Base-by-base conservation (phyloP, 441 rosid species). In the Mallotus repandus region DNA sequence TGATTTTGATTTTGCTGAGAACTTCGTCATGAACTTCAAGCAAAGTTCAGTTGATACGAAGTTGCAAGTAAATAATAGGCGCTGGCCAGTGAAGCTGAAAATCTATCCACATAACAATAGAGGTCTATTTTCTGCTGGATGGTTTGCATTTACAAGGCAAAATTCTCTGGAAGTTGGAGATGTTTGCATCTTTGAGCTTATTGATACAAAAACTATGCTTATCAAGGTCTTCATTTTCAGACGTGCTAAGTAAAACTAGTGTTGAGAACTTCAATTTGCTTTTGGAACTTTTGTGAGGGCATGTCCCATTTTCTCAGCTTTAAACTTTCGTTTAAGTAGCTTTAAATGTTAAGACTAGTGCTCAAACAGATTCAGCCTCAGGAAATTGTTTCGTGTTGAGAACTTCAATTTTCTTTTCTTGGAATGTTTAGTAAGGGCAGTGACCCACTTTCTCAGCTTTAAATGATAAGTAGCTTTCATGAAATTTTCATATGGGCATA, bases 161-260 rank as follows among this genome's bases (percentile, higher is more conserved):
- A 67, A 66, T 67, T 25, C 14, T 15, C 22, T 67, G 9, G 4
- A 66, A 46, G 38, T 12, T 1, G 60, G 71, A 68, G 71, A 46
- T 64, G 21, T 57, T 68, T 52, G 73, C 74, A 35, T 4, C 18
- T 68, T 68, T 53, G 61, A 68, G 46, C 11, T 68, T 1, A 68
- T 54, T 11, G 13, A 66, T 21, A 1, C 3, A 13, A 16, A 66
- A 66, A 13, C 41, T 46, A 4, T 21, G 10, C 35, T 21, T 18
- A 8, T 66, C 4, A 22, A 48, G 7, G 55, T 66, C 8, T 12
- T 43, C 43, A 50, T 66, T 66, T 49, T 14, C 6, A 66, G 58
- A 35, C 22, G 48, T 70, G 19, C 5, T 35, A 35, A 35, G 41
- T 35, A 35, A 25, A 25, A 35, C 41, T 35, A 35, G 41, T 35